phyloP scores from a whole-genome alignment of 2,329 filamentous ascomycete genomes.

The Diaporthe batatas region DNA sequence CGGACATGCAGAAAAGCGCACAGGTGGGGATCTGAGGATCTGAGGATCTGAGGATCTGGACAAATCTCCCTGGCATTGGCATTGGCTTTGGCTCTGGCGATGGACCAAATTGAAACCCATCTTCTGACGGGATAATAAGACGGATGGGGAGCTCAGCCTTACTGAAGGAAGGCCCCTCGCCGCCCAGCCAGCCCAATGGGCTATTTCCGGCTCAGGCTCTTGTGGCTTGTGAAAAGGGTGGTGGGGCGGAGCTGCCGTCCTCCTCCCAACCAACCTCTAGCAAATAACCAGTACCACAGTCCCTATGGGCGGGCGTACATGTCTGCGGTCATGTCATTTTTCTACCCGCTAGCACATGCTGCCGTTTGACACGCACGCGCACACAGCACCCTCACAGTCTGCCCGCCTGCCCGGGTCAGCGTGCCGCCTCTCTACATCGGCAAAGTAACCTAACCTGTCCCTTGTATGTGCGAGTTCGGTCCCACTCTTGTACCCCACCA shows the following conservation, averaged over 20 bases:
- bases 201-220: constrained; percentile 24
- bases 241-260: constrained; percentile 33
- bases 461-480: constrained; percentile 2
- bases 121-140: constrained; percentile 13
- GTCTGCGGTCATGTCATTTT: not conserved
- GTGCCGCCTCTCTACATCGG: not conserved
- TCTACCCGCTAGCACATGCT: constrained; percentile 1
- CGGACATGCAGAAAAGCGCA: not conserved
- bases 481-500: constrained; percentile 35
- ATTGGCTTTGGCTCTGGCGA: not conserved
- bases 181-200: not conserved
- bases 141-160: constrained; percentile 18
- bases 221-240: constrained; percentile 24
- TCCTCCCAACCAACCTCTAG: constrained; percentile 14
- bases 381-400: not conserved
- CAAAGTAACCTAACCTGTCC: constrained; percentile 16
- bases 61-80: not conserved
- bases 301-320: not conserved
- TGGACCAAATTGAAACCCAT: constrained; percentile 1
- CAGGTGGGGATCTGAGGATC: not conserved
- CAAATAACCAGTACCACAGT: not conserved
- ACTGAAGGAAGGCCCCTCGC: constrained; percentile 24
- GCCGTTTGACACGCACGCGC: not conserved
- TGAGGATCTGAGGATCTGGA: not conserved
- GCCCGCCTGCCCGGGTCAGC: constrained; percentile 17